phyloP scores from a whole-genome alignment of 441 rosid species.

The Pelargonium australe region DNA sequence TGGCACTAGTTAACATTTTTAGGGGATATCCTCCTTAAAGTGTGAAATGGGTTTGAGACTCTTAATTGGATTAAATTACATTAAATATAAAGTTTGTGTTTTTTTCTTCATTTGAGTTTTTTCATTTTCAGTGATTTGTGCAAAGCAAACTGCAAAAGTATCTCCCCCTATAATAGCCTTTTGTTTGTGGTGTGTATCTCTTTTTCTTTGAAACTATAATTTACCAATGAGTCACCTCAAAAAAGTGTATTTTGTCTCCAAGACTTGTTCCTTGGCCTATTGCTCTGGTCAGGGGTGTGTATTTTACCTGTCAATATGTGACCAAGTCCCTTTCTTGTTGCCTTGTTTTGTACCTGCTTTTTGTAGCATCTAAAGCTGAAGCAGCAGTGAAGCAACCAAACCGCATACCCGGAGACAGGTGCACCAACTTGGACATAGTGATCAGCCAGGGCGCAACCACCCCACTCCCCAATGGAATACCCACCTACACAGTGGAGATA shows the following conservation, averaged over 20 bases:
- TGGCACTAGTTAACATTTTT: background rate
- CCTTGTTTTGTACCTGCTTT: background rate
- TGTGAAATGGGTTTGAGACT: too few relatives aligned
- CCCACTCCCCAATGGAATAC: conserved; percentile 71
- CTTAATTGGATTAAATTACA: too few relatives aligned
- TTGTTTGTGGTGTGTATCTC: background rate
- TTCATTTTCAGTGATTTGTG: too few relatives aligned
- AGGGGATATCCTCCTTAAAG: background rate
- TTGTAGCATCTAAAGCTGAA: conserved; percentile 12
- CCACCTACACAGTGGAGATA: conserved; percentile 72
- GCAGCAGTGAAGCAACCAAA: conserved; percentile 21
- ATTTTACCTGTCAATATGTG: background rate
- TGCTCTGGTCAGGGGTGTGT: background rate
- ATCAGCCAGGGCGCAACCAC: conserved; percentile 63
- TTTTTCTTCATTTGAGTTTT: too few relatives aligned
- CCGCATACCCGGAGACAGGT: conserved; percentile 51
- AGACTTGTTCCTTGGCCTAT: too few relatives aligned
- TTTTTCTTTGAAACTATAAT: too few relatives aligned
- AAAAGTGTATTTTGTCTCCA: too few relatives aligned
- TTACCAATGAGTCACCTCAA: too few relatives aligned
- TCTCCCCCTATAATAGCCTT: background rate
- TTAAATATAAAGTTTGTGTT: too few relatives aligned
- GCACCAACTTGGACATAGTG: conserved; percentile 52
- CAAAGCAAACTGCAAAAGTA: too few relatives aligned
- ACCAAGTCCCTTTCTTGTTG: background rate